Evolutionary conservation across 192 early-diverging fungal species (phyloP).

Genomic region (Mortierella antarctica): DNA sequence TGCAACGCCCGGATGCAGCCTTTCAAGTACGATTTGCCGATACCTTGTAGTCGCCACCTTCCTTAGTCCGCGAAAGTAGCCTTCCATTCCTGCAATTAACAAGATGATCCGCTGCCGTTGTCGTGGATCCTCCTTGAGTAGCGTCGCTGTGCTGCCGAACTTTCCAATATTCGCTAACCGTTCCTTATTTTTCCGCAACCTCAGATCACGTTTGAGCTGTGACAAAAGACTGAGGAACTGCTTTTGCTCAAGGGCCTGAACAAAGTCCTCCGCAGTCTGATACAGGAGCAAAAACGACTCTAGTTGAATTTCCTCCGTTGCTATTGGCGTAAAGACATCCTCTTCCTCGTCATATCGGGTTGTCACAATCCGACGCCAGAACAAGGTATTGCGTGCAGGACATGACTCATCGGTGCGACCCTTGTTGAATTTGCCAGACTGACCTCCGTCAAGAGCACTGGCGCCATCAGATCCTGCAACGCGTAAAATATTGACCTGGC

Average conservation of each 20-base stretch:
- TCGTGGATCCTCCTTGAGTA: constrained; percentile 9
- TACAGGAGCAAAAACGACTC: constrained; percentile 39
- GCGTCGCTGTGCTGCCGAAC: background rate
- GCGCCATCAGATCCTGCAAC: background rate
- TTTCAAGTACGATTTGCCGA: constrained; percentile 1
- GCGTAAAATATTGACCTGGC: constrained; percentile 9
- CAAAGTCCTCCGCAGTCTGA: constrained; percentile 31
- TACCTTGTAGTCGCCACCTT: constrained; percentile 21
- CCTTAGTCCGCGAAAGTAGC: constrained; percentile 35
- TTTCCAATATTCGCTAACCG: background rate
- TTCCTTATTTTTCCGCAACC: constrained; percentile 17
- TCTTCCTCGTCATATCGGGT: constrained; percentile 41
- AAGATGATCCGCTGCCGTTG: constrained; percentile 45
- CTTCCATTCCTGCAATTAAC: constrained; percentile 55
- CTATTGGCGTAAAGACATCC: constrained; percentile 28
- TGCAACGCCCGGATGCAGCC: background rate
- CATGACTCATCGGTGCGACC: background rate
- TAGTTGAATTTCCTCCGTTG: constrained; percentile 17
- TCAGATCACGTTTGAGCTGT: constrained; percentile 10
- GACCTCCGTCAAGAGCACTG: background rate
- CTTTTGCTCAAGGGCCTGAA: constrained; percentile 8
- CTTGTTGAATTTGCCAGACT: no score
- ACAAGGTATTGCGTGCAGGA: constrained; percentile 28
- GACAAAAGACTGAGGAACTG: constrained; percentile 23
- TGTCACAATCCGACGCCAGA: constrained; percentile 50